Percentiles rank a stretch among this genome's conserved stretches.
These are phyloP conservation scores for Pleurotus pulmonarius DNA, from an alignment of 768 basidiomycete species.

Conservation along the genomic window DNA sequence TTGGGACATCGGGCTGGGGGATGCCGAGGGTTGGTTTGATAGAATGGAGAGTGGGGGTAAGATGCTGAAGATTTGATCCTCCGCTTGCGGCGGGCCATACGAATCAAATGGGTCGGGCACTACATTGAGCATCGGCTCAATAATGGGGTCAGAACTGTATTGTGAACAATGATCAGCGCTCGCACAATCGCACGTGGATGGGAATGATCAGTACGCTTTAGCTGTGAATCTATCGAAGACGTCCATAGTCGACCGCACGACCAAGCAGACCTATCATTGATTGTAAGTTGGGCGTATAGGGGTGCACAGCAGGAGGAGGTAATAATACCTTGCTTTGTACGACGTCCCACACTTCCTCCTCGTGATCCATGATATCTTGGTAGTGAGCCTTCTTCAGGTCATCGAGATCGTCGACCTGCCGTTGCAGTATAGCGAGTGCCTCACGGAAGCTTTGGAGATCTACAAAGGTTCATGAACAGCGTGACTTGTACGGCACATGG, in stretches of 20 bases:
- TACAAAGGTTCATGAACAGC: constrained; percentile 25
- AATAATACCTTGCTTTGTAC: constrained; percentile 76
- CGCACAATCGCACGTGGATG: constrained; percentile 13
- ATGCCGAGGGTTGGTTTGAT: constrained; percentile 47
- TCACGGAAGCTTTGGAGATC: constrained; percentile 88
- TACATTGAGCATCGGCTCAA: constrained; percentile 87
- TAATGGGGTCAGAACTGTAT: constrained; percentile 75
- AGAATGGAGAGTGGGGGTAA: constrained; percentile 82
- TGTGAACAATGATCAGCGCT: background rate
- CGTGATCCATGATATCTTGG: constrained; percentile 84
- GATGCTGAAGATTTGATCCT: constrained; percentile 92
- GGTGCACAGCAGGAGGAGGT: background rate
- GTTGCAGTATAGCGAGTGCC: constrained; percentile 75
- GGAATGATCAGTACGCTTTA: constrained; percentile 65
- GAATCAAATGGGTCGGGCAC: constrained; percentile 93
- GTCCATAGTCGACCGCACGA: constrained; percentile 88
- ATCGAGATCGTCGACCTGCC: constrained; percentile 90
- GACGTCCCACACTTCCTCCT: constrained; percentile 94
- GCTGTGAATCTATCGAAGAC: constrained; percentile 84
- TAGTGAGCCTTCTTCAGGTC: constrained; percentile 83
- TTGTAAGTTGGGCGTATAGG: constrained; percentile 11
- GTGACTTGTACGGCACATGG: background rate
- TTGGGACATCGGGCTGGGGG: constrained; percentile 54
- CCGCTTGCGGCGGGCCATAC: constrained; percentile 82
- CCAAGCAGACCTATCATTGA: constrained; percentile 59